A percentile compares a stretch with the other conserved stretches of the same genome.
phyloP scores from a whole-genome alignment of 2,329 filamentous ascomycete genomes.

The Hymenoscyphus scutula region DNA sequence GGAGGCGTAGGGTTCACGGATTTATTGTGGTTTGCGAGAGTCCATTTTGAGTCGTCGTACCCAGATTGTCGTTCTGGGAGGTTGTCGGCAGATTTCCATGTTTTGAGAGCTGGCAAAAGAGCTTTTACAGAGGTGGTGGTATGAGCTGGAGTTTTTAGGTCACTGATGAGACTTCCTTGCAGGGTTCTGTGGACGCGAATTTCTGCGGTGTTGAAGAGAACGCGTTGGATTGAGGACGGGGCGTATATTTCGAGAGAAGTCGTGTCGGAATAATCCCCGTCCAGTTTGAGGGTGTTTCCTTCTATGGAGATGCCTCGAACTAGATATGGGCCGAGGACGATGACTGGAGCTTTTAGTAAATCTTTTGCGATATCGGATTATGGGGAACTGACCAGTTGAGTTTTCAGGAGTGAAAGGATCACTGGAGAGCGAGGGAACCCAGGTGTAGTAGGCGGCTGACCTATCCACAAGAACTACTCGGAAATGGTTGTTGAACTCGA shows the following conservation, averaged over 20 bases:
- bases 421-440: slow-evolving; percentile 49
- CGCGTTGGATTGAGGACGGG: slow-evolving; percentile 42
- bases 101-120: slow-evolving; percentile 22
- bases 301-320: slow-evolving; percentile 45
- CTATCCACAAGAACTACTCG: slow-evolving; percentile 53
- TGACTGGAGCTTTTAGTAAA: slow-evolving; percentile 37
- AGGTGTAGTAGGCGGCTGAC: slow-evolving; percentile 54
- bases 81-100: slow-evolving; percentile 42
- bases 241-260: slow-evolving; percentile 48
- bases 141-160: slow-evolving; percentile 32
- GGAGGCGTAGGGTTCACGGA: slow-evolving; percentile 43
- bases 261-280: slow-evolving; percentile 45
- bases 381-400: slow-evolving; percentile 21
- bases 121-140: slow-evolving; percentile 17
- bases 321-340: slow-evolving; percentile 52
- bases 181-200: slow-evolving; percentile 37
- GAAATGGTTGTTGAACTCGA: slow-evolving; percentile 47
- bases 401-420: slow-evolving; percentile 36
- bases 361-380: neutral
- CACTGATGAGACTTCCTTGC: slow-evolving; percentile 43
- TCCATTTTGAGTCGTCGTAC: slow-evolving; percentile 44
- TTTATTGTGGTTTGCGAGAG: slow-evolving; percentile 41
- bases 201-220: slow-evolving; percentile 51
- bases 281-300: slow-evolving; percentile 41
- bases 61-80: slow-evolving; percentile 41